A percentile compares a stretch with the other conserved stretches of the same genome.
phyloP scores from a whole-genome alignment of 495 filamentous ascomycete genomes.

The Penicillium samsonianum region DNA sequence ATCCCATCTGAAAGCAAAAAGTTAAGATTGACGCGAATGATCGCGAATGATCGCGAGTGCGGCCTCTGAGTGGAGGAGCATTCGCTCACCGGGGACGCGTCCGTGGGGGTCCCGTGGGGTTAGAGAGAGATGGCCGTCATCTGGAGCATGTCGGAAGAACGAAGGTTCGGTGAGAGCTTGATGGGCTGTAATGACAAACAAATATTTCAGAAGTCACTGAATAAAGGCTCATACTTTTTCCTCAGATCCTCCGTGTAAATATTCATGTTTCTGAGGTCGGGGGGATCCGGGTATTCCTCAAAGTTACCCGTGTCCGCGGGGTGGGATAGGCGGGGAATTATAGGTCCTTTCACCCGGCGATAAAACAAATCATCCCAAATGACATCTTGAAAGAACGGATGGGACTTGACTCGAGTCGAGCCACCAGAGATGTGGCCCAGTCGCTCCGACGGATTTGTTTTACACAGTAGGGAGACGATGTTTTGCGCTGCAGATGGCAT shows the following conservation, averaged over 20 bases:
- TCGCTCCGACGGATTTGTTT: slow-evolving; percentile 81
- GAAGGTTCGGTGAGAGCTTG: slow-evolving; percentile 15
- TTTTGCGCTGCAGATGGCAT: slow-evolving; percentile 78
- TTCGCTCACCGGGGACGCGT: slow-evolving; percentile 5
- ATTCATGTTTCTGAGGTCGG: slow-evolving; percentile 52
- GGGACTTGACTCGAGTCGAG: slow-evolving; percentile 75
- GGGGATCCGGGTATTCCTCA: slow-evolving; percentile 75
- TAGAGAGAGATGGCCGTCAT: not conserved
- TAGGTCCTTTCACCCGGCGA: slow-evolving; percentile 71
- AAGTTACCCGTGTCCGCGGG: slow-evolving; percentile 88
- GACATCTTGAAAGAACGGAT: slow-evolving; percentile 82
- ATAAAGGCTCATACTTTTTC: slow-evolving; percentile 73
- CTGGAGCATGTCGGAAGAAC: not conserved
- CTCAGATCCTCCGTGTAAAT: slow-evolving; percentile 74
- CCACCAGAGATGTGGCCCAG: slow-evolving; percentile 89
- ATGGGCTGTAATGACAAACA: not conserved
- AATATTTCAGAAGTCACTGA: slow-evolving; percentile 69
- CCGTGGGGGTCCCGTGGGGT: slow-evolving; percentile 11
- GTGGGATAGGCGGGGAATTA: slow-evolving; percentile 77
- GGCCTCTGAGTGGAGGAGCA: not conserved
- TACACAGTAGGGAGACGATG: slow-evolving; percentile 84
- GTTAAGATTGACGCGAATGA: not conserved
- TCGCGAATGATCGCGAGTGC: slow-evolving; percentile 4
- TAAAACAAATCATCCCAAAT: slow-evolving; percentile 84
- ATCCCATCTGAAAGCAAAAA: not conserved